phyloP scores from a whole-genome alignment of 805 yeast species.

The Saccharomyces kudriavzevii region DNA sequence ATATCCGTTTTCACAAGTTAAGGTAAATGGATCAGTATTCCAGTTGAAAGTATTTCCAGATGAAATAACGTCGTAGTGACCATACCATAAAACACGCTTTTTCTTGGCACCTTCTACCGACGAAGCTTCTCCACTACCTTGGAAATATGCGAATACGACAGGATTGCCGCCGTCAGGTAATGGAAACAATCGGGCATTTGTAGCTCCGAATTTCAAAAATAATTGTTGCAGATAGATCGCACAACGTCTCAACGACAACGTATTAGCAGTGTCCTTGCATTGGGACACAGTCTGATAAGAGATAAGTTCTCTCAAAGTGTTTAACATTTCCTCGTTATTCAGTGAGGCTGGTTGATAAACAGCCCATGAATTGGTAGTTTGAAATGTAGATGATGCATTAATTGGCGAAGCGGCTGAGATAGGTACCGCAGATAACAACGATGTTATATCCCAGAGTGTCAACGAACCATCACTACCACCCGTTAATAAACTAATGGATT shows the following conservation, averaged over 20 bases:
- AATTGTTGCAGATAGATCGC: constrained; percentile 64
- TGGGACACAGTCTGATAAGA: constrained; percentile 73
- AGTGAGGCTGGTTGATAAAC: constrained; percentile 17
- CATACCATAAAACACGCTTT: constrained; percentile 73
- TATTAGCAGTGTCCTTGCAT: constrained; percentile 43
- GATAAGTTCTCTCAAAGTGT: constrained; percentile 52
- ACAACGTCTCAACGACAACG: constrained; percentile 76
- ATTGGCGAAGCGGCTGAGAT: constrained; percentile 13
- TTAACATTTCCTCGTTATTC: constrained; percentile 56
- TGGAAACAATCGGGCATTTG: constrained; percentile 56
- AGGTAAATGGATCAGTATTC: constrained; percentile 69
- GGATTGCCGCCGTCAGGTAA: constrained; percentile 71
- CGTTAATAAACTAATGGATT: constrained; percentile 44
- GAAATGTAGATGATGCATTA: neutral
- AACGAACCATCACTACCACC: constrained; percentile 67
- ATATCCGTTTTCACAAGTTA: constrained; percentile 76
- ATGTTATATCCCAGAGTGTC: constrained; percentile 54
- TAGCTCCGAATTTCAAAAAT: constrained; percentile 62
- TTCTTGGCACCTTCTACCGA: constrained; percentile 4
- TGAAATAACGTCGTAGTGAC: constrained; percentile 91
- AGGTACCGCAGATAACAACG: constrained; percentile 1
- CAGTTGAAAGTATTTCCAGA: constrained; percentile 58
- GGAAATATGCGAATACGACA: constrained; percentile 68
- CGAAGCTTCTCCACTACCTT: constrained; percentile 31
- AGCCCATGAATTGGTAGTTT: constrained; percentile 5